Evolutionary conservation across 768 basidiomycete genomes (phyloP).

Genomic region (Leccinum variicolor): DNA sequence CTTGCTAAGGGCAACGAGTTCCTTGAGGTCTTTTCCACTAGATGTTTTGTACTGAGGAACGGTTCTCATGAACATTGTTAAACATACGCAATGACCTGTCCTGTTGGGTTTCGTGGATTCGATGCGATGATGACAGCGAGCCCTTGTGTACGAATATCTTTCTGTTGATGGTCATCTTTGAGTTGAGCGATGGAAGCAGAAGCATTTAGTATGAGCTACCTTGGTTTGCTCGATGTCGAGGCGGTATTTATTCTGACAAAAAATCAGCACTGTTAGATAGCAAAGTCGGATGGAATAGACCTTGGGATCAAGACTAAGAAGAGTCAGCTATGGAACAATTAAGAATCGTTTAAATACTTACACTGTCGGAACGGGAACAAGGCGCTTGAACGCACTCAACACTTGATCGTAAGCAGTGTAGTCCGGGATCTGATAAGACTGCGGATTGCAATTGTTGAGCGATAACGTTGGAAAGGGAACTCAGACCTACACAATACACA

Average conservation of each 20-base stretch:
- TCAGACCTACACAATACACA: constrained; percentile 65
- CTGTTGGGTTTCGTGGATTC: constrained; percentile 96
- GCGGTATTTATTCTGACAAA: constrained; percentile 56
- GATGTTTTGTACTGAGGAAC: constrained; percentile 6
- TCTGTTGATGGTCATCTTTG: constrained; percentile 34
- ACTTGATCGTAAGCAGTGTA: constrained; percentile 90
- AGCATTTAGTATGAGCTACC: constrained; percentile 34
- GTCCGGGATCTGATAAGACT: constrained; percentile 90
- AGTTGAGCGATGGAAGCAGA: not conserved
- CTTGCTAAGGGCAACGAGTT: constrained; percentile 68
- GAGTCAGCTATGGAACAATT: not conserved
- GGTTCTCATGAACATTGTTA: not conserved
- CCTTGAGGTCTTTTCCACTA: constrained; percentile 77
- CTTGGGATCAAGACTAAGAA: constrained; percentile 44
- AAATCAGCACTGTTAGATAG: constrained; percentile 4
- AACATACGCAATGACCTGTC: constrained; percentile 72
- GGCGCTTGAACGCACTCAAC: constrained; percentile 79
- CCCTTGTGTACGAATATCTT: constrained; percentile 80
- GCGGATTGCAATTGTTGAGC: not conserved
- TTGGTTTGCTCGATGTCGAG: constrained; percentile 79
- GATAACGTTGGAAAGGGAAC: not conserved
- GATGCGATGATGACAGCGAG: constrained; percentile 83
- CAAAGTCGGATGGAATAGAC: constrained; percentile 18
- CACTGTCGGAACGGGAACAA: constrained; percentile 90
- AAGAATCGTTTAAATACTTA: constrained; percentile 36